Percentiles rank a stretch among this genome's conserved stretches.
Evolutionary conservation across 768 basidiomycete species (phyloP).

Genomic region (Chiua virens): DNA sequence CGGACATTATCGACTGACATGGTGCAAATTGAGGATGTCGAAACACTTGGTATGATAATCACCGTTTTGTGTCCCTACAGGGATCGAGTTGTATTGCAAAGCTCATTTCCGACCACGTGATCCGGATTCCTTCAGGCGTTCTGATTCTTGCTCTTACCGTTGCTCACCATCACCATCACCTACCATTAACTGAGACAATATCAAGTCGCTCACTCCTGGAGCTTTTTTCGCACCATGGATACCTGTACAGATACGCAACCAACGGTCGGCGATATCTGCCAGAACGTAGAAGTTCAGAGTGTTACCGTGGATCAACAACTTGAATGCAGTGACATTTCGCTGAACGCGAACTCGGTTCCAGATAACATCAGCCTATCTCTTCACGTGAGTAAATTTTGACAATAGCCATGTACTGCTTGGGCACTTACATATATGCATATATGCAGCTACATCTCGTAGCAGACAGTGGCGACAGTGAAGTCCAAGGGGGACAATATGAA

Average conservation of each 20-base stretch:
- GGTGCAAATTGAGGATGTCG: not conserved
- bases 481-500: not conserved
- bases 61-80: too few relatives aligned
- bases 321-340: not conserved
- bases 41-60: not conserved
- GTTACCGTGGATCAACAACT: not conserved
- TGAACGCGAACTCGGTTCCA: not conserved
- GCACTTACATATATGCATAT: conserved; percentile 7
- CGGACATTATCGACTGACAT: not conserved
- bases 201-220: not conserved
- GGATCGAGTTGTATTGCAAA: not conserved
- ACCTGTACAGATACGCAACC: not conserved
- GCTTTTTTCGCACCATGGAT: conserved; percentile 5
- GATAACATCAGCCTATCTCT: not conserved
- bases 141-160: not conserved
- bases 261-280: not conserved
- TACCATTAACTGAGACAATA: not conserved
- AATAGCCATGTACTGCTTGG: not conserved
- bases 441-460: conserved; percentile 9
- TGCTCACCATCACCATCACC: not conserved
- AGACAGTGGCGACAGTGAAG: not conserved
- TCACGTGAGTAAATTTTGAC: conserved; percentile 4
- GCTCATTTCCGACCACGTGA: conserved; percentile 18
- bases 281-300: not conserved
- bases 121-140: not conserved